These are phyloP conservation scores for Plasmodium coatneyi DNA, from an alignment of 169 alveolate species.

Conservation along the genomic window DNA sequence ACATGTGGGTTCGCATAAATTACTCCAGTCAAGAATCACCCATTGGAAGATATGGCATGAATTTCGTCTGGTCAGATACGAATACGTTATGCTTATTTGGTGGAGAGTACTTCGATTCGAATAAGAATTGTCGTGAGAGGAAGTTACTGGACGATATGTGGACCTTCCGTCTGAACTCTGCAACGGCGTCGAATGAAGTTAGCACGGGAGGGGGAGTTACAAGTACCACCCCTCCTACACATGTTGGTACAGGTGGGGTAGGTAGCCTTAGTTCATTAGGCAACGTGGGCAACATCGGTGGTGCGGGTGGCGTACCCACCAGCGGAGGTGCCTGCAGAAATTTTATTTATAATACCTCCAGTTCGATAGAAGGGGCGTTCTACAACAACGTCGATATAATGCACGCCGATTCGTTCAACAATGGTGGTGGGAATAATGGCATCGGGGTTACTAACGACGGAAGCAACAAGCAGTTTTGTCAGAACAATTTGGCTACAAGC, in stretches of 20 bases:
- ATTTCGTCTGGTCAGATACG: slow-evolving; percentile 90
- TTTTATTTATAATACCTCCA: not conserved
- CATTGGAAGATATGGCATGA: slow-evolving; percentile 90
- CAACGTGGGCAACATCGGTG: not conserved
- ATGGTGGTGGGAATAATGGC: not conserved
- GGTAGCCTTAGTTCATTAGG: not conserved
- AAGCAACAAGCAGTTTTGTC: not conserved
- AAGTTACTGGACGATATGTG: slow-evolving; percentile 88
- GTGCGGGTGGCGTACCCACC: not conserved
- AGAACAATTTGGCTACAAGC: not conserved
- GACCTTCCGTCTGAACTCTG: slow-evolving; percentile 79
- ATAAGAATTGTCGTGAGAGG: slow-evolving; percentile 81
- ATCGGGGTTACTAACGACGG: not conserved
- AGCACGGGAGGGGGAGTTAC: not conserved
- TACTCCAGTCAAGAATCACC: slow-evolving; percentile 85
- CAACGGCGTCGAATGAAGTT: not conserved
- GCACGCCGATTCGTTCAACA: not conserved
- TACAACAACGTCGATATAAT: not conserved
- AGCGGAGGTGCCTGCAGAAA: not conserved
- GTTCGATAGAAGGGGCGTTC: not conserved
- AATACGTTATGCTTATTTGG: slow-evolving; percentile 89
- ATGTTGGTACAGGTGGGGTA: not conserved
- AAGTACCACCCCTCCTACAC: not conserved
- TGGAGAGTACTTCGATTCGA: slow-evolving; percentile 86
- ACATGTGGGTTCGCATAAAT: slow-evolving; percentile 90